Evolutionary conservation across 116 monocot genomes (phyloP), one percentile per base, ranked within the genome.

Genomic region (Posidonia oceanica): DNA sequence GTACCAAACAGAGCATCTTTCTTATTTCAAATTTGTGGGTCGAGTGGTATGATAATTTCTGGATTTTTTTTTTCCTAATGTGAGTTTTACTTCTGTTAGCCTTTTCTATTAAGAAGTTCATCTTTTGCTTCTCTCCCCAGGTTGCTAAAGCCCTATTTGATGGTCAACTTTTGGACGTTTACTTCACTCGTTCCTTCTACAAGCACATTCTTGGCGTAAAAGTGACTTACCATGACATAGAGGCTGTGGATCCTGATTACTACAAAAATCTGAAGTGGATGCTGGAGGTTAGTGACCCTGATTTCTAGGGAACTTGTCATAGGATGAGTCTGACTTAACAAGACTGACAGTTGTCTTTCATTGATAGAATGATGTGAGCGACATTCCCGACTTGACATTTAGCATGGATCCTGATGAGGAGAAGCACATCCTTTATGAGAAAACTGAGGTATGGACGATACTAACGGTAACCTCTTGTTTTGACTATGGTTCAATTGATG

Each of bases 321-420:
- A 76, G 83, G 78, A 87, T 87, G 84, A 48, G 29, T 29, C 1
- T 29, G 29, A 29, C 66, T 87, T 68, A 83, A 84, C 66, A 74
- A 80, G 10, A 83, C 87, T 36, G 75, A 81, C 73, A 54, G 36
- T 36, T 73, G 18, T 3, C 22, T 44, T 71, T 72, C 16, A 39
- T 14, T 59, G 82, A 75, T 71, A 99, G 98, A 99, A 99, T 80
- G 93, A 99, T 64, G 88, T 93, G 58, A 90, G 84, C 76, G 93
- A 99, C 74, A 69, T 90, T 68, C 81, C 90, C 75, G 98, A 90
- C 63, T 88, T 99, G 58, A 93, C 98, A 39, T 99, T 99, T 51
- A 99, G 90, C 72, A 84, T 99, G 82, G 98, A 99, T 82, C 93
- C 98, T 55, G 98, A 99, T 82, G 98, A 99, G 69, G 98, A 99